A percentile compares a stretch with the other conserved stretches of the same genome.
phyloP scores from a whole-genome alignment of 2,329 filamentous ascomycete species.

The Stagonosporopsis chrysanthemi region DNA sequence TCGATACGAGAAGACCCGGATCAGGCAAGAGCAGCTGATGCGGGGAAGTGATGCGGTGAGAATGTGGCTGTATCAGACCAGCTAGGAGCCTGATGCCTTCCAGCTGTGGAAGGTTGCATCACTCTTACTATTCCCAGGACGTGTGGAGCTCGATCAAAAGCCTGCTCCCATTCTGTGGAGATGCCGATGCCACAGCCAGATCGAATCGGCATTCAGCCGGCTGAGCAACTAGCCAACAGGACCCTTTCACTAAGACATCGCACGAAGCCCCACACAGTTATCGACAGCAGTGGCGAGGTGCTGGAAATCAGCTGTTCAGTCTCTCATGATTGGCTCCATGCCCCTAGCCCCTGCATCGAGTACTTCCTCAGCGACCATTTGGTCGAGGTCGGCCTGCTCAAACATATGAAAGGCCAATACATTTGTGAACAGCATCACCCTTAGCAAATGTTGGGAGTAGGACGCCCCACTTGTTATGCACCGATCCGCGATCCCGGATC shows the following conservation, averaged over 20 bases:
- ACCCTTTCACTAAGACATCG: conserved; percentile 8
- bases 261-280: conserved; percentile 8
- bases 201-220: conserved; percentile 12
- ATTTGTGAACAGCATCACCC: conserved; percentile 9
- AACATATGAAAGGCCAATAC: conserved; percentile 13
- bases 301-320: conserved; percentile 1
- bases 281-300: conserved; percentile 4
- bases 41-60: conserved; percentile 30
- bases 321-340: background rate
- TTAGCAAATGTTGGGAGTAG: conserved; percentile 18
- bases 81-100: conserved; percentile 19
- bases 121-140: conserved; percentile 4
- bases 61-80: conserved; percentile 34
- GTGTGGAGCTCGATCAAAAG: conserved; percentile 6
- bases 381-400: conserved; percentile 5
- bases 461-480: conserved; percentile 20
- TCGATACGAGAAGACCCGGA: conserved; percentile 16
- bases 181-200: background rate
- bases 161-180: conserved; percentile 6
- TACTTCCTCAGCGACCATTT: conserved; percentile 1
- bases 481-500: conserved; percentile 13
- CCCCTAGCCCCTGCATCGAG: conserved; percentile 8
- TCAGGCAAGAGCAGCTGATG: conserved; percentile 24
- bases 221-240: background rate
- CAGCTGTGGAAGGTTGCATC: conserved; percentile 20